Conservation (phyloP, 2,329 filamentous ascomycete species). For the Xylaria sp. region DNA sequence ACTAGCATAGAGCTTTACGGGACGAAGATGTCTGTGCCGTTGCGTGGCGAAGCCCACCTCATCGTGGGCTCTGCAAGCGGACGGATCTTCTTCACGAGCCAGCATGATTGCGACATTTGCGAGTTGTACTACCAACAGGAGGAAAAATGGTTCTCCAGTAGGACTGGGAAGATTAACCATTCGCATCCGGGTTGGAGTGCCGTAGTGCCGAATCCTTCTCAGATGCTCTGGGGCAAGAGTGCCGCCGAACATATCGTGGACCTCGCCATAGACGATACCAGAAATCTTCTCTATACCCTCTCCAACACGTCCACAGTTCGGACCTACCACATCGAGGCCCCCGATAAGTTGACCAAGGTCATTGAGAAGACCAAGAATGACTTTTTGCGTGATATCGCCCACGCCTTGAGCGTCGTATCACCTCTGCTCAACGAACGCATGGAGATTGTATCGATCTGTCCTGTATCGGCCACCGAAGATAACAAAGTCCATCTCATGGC, state of each 20-base stretch:
- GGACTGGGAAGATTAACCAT: constrained; percentile 90
- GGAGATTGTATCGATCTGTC: constrained; percentile 83
- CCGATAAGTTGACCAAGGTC: constrained; percentile 69
- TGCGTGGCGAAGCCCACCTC: constrained; percentile 80
- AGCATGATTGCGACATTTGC: constrained; percentile 84
- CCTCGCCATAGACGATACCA: constrained; percentile 88
- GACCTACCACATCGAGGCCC: constrained; percentile 84
- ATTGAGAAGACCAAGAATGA: constrained; percentile 73
- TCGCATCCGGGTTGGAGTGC: constrained; percentile 78
- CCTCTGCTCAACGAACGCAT: constrained; percentile 76
- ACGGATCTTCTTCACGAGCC: constrained; percentile 91
- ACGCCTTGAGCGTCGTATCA: constrained; percentile 79
- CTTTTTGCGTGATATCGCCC: constrained; percentile 79
- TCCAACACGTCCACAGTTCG: constrained; percentile 89
- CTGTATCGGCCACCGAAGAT: constrained; percentile 82
- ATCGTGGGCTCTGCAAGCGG: constrained; percentile 86
- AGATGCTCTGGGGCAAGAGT: constrained; percentile 62
- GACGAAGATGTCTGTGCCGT: constrained; percentile 83
- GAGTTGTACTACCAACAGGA: constrained; percentile 97
- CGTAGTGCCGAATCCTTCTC: constrained; percentile 66
- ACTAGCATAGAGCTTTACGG: constrained; percentile 83
- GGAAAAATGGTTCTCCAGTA: constrained; percentile 94
- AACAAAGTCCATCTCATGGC: constrained; percentile 89
- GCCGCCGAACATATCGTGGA: constrained; percentile 74
- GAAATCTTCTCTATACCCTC: constrained; percentile 89